Evolutionary conservation across 768 basidiomycete species (phyloP), one percentile per base, ranked within the genome.

Genomic region (Ramaria rubella): DNA sequence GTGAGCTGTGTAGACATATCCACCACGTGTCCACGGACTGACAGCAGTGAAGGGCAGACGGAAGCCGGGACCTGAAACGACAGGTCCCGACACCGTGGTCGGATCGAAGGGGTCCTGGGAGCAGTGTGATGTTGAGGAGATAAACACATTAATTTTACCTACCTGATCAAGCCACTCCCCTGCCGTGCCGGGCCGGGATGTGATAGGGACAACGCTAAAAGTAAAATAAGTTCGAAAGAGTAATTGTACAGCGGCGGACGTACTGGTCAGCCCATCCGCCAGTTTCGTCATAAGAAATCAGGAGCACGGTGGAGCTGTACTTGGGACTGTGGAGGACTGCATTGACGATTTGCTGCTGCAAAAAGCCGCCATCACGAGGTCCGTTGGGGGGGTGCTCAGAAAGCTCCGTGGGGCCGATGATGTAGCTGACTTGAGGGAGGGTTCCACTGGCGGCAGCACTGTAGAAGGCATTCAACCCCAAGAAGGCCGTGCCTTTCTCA

Each of bases 211-310:
- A 24, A 59, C 59, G 40, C 50, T 45, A 27, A 17, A 34, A n/a
- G 5, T 4, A 48, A 36, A 21, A 24, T 26, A 14, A 5, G 19
- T 6, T 33, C 21, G 36, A n/a, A 38, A 38, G 14, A 38, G 36
- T n/a, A 5, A n/a, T 30, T 51, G 5, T 17, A 4, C 24, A 11
- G 27, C 4, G 14, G 19, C 15, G 6, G 17, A 49, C 44, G 15
- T 34, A 51, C 48, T 58, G 58, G 44, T 59, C 58, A 3, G 5
- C 43, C 59, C 59, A 61, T n/a, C 60, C 60, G 11, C 60, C 60
- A 29, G 51, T 59, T 46, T 61, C 60, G 42, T 61, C 60, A 40
- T 61, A 61, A 1, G 52, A 55, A 24, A 61, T 55, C 24, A 61
- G 27, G 3, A 61, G 34, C 11, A 55, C 43, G 12, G 60, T 61